phyloP scores from a whole-genome alignment of 176 grass and related monocot species.

The Aegilops speltoides region DNA sequence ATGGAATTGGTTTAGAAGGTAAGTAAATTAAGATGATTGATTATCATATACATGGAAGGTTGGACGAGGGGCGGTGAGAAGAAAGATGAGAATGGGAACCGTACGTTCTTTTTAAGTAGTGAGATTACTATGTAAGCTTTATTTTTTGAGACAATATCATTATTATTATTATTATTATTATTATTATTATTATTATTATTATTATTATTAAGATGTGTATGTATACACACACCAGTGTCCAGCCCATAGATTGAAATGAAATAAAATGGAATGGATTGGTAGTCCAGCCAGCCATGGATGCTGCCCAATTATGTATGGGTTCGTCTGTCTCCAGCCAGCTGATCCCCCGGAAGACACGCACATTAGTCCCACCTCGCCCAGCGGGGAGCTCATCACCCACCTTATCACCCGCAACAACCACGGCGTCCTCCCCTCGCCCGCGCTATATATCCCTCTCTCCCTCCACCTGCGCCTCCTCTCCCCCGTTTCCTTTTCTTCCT shows the following conservation, averaged over 20 bases:
- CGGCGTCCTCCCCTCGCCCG: not conserved
- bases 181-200: no score
- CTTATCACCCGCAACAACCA: conserved; percentile 27
- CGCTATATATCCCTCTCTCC: conserved; percentile 33
- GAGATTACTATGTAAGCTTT: no score
- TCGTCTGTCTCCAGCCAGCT: conserved; percentile 22
- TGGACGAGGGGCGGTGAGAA: no score
- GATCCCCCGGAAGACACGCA: conserved; percentile 4
- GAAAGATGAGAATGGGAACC: no score
- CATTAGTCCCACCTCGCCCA: not conserved
- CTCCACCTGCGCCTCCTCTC: conserved; percentile 23
- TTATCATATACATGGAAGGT: no score
- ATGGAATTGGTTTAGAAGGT: no score
- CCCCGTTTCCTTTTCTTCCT: not conserved
- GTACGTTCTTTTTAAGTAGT: no score
- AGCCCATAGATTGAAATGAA: no score
- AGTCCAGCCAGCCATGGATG: not conserved
- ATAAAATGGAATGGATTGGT: not conserved
- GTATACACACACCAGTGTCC: not conserved
- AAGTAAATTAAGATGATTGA: no score
- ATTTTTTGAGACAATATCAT: no score
- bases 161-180: no score
- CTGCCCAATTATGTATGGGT: conserved; percentile 30
- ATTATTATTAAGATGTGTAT: no score
- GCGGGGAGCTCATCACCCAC: conserved; percentile 7